Percentiles rank a stretch among this genome's conserved stretches.
Conservation (phyloP, 2,329 filamentous ascomycete genomes). For the Ophiostoma ulmi region DNA sequence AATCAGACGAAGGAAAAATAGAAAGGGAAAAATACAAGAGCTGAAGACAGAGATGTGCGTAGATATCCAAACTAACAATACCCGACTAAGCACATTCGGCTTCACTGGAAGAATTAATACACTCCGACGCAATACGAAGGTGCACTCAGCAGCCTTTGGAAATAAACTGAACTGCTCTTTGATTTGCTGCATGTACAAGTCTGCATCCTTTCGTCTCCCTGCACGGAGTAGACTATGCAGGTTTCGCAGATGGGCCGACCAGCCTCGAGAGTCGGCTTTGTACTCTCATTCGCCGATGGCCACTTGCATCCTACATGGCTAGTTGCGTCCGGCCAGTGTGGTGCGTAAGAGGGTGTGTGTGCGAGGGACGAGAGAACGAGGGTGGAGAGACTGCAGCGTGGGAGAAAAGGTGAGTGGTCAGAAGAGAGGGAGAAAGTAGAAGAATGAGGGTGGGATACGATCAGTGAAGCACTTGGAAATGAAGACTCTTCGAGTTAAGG, state of each 20-base stretch:
- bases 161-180: background rate
- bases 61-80: background rate
- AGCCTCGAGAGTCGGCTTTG: constrained; percentile 22
- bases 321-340: constrained; percentile 22
- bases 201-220: constrained; percentile 1
- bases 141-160: constrained; percentile 1
- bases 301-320: constrained; percentile 23
- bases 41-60: background rate
- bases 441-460: background rate
- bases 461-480: background rate
- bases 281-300: constrained; percentile 23
- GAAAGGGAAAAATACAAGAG: background rate
- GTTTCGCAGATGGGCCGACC: constrained; percentile 21
- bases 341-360: constrained; percentile 18
- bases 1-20: background rate
- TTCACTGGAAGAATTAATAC: background rate
- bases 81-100: background rate
- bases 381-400: constrained; percentile 19
- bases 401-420: constrained; percentile 5
- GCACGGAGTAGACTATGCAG: constrained; percentile 21
- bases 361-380: constrained; percentile 4
- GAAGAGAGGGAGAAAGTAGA: background rate
- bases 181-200: constrained; percentile 2
- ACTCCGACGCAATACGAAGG: background rate
- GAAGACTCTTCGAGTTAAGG: background rate